These are phyloP conservation scores for Mortierella sp. DNA, from an alignment of 371 early-diverging fungal species.

Conservation along the genomic window DNA sequence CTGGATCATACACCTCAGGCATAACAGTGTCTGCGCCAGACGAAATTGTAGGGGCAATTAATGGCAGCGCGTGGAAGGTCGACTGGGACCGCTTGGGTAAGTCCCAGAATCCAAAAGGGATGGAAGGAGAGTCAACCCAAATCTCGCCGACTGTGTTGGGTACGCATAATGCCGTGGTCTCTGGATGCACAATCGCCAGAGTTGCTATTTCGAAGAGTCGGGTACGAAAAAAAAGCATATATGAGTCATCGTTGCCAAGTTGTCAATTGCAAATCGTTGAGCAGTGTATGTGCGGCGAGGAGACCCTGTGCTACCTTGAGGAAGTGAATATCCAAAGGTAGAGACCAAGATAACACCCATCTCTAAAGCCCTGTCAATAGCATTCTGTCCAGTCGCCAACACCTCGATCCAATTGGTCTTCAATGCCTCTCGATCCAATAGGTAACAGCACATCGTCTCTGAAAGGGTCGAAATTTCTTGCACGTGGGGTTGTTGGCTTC, in stretches of 20 bases:
- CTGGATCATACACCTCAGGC: conserved; percentile 63
- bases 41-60: conserved; percentile 60
- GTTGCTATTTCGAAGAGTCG: conserved; percentile 57
- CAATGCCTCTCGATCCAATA: conserved; percentile 69
- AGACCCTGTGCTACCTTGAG: conserved; percentile 62
- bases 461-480: conserved; percentile 61
- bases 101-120: conserved; percentile 88
- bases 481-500: conserved; percentile 39
- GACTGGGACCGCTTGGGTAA: conserved; percentile 80
- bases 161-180: conserved; percentile 79
- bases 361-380: conserved; percentile 35
- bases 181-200: conserved; percentile 88
- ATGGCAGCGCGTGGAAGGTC: conserved; percentile 79
- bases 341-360: conserved; percentile 55
- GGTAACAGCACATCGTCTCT: conserved; percentile 68
- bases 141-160: conserved; percentile 87
- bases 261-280: background rate
- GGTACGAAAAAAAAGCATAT: background rate
- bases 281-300: background rate
- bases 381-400: conserved; percentile 62
- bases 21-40: conserved; percentile 51
- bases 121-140: conserved; percentile 83
- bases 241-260: background rate
- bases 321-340: conserved; percentile 75
- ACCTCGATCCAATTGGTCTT: conserved; percentile 66